phyloP scores from a whole-genome alignment of 2,329 filamentous ascomycete genomes.

The Endocalyx cinctus region DNA sequence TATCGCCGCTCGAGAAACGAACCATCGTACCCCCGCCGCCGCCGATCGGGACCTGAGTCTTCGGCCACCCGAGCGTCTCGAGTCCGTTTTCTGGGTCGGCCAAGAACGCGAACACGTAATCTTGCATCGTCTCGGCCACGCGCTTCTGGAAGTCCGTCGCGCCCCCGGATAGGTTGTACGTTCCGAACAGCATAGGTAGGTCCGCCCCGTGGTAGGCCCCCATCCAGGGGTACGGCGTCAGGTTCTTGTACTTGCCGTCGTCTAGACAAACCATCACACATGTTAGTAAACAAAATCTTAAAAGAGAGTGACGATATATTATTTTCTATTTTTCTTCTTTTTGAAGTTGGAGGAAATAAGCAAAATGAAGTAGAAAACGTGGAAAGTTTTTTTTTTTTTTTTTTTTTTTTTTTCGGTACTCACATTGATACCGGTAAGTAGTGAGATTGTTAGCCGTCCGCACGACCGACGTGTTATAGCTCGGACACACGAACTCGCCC shows the following conservation, averaged over 20 bases:
- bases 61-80: conserved; percentile 9
- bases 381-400: too few species aligned
- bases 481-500: conserved; percentile 17
- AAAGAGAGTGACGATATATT: too few species aligned
- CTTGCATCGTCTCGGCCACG: conserved; percentile 19
- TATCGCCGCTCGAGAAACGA: conserved; percentile 8
- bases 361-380: too few species aligned
- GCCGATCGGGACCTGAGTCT: conserved; percentile 1
- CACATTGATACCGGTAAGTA: conserved; percentile 38
- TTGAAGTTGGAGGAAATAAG: too few species aligned
- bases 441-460: conserved; percentile 19
- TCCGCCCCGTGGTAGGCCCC: conserved; percentile 27
- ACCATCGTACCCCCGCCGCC: conserved; percentile 10
- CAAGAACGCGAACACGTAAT: conserved; percentile 20
- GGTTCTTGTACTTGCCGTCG: conserved; percentile 33
- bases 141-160: conserved; percentile 17
- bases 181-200: conserved; percentile 22
- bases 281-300: too few species aligned
- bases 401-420: too few species aligned
- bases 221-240: conserved; percentile 34
- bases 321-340: too few species aligned
- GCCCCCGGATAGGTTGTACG: conserved; percentile 18
- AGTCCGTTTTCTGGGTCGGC: conserved; percentile 14
- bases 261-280: too few species aligned
- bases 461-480: conserved; percentile 14